Base-by-base conservation (phyloP, 176 grass and related monocot species). In the Oryza australiensis region DNA sequence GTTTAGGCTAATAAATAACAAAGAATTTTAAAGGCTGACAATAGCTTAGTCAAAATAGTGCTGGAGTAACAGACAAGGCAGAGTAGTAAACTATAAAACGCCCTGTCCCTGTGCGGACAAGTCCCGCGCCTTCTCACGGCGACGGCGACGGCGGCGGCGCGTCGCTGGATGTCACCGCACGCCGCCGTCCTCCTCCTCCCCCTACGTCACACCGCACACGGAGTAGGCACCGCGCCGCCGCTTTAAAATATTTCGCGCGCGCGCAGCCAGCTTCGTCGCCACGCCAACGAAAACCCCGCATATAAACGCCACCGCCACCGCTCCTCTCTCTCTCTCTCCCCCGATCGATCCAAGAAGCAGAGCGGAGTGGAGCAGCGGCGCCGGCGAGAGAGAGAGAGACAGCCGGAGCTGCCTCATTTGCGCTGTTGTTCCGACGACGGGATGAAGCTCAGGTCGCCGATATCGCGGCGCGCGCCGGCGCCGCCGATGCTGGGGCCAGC, bases 181-280 rank as follows among this genome's bases (percentile, higher is more conserved):
- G 33, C 71, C 71, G 16, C 71, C 71, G 20, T 43, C 45, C 20
- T 73, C 43, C 45, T 51, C 48, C 48, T 53, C 48, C 14, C 4
- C 16, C 16, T 5, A 49, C 46, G 46, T 49, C 14, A 49, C 0
- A 5, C 46, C 3, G 9, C 41, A 49, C 46, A 49, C 4, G 18
- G 8, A 1, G 28, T 30, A 73, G 48, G 26, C 71, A 73, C 26
- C 71, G 43, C 42, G 27, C 1, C 37, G 37, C 62, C 66, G 55
- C 15, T 76, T 41, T 29, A 42, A 74, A 84, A 84, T 38, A 63
- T 32, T 22, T 53, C 6, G 12, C 43, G 12, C 49, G 62, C 69
- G 70, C 76, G 76, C 87, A 80, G 70, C 82, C 87, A 88, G 70
- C 82, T 84, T 88, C 37, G 28, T 12, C 68, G 76, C 49, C 49